These are phyloP conservation scores for Phytopythium aichiense DNA, from an alignment of 352 stramenopile genomes.

Conservation along the genomic window DNA sequence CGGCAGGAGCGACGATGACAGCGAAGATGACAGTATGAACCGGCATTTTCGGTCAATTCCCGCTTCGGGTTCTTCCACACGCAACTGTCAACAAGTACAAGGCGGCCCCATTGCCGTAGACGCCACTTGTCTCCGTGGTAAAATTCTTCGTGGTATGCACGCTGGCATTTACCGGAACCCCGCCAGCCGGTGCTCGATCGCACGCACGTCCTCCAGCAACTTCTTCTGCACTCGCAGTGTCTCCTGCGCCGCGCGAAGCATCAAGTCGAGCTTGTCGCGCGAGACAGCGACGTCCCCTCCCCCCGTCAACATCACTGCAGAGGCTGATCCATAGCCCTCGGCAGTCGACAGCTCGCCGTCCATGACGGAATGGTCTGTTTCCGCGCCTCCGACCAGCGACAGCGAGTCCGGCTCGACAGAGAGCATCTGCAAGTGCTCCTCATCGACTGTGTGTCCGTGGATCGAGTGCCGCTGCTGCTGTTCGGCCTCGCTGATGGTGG, in stretches of 20 bases:
- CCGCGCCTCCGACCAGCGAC: constrained; percentile 18
- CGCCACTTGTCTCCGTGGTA: too few relatives aligned
- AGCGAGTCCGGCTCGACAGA: constrained; percentile 17
- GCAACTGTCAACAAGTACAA: too few relatives aligned
- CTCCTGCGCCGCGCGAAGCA: constrained; percentile 52
- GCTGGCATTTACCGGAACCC: constrained; percentile 6
- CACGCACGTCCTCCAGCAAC: constrained; percentile 51
- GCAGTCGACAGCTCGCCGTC: constrained; percentile 23
- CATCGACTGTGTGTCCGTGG: background rate
- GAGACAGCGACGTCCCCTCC: constrained; percentile 40
- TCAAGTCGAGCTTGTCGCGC: constrained; percentile 45
- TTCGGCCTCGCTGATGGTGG: background rate
- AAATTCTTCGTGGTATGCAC: too few relatives aligned
- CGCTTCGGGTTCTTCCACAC: too few relatives aligned
- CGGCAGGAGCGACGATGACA: too few relatives aligned
- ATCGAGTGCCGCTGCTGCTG: background rate
- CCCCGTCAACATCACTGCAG: constrained; percentile 8
- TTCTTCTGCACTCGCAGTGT: constrained; percentile 56
- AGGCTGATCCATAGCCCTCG: constrained; percentile 25
- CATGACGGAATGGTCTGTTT: constrained; percentile 20
- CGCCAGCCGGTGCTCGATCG: constrained; percentile 39
- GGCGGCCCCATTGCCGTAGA: too few relatives aligned
- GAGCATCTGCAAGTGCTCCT: constrained; percentile 19
- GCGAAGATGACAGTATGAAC: too few relatives aligned
- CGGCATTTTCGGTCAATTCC: too few relatives aligned